Conservation (phyloP, 2,329 filamentous ascomycete genomes). For the Fusarium citri region DNA sequence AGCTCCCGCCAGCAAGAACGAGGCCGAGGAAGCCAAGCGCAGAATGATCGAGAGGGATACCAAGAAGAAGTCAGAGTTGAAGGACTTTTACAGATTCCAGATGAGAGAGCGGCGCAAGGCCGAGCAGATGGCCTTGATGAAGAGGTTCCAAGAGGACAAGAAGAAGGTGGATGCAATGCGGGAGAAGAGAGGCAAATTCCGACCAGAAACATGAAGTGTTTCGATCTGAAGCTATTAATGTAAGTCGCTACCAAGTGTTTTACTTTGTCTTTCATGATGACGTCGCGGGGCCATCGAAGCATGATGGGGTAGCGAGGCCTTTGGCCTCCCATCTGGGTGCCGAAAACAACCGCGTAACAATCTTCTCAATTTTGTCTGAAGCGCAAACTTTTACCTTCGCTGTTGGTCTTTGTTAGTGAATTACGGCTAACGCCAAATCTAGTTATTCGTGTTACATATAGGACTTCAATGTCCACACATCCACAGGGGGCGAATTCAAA, state of each 20-base stretch:
- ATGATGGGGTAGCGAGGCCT: constrained; percentile 36
- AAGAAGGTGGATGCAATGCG: constrained; percentile 78
- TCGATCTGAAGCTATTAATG: constrained; percentile 9
- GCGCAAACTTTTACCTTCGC: constrained; percentile 15
- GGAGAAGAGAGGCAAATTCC: constrained; percentile 72
- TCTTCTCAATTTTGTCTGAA: constrained; percentile 75
- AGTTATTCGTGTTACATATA: background rate
- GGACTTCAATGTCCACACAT: background rate
- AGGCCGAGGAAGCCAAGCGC: constrained; percentile 69
- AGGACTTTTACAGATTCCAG: constrained; percentile 89
- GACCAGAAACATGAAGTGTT: constrained; percentile 58
- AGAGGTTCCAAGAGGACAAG: constrained; percentile 80
- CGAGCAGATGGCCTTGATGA: constrained; percentile 74
- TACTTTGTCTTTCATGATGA: constrained; percentile 56
- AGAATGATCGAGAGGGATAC: constrained; percentile 72
- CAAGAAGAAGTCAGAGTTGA: constrained; percentile 71
- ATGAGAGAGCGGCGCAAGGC: constrained; percentile 81
- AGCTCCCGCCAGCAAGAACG: constrained; percentile 79
- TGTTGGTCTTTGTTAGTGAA: constrained; percentile 47
- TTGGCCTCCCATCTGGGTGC: constrained; percentile 55
- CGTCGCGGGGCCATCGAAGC: constrained; percentile 65
- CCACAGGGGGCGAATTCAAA: constrained; percentile 5
- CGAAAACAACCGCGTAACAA: constrained; percentile 73
- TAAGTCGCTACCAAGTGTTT: constrained; percentile 22
- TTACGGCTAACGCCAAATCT: constrained; percentile 3